Conservation (phyloP, 495 filamentous ascomycete species). For the Daldinia caldariorum region DNA sequence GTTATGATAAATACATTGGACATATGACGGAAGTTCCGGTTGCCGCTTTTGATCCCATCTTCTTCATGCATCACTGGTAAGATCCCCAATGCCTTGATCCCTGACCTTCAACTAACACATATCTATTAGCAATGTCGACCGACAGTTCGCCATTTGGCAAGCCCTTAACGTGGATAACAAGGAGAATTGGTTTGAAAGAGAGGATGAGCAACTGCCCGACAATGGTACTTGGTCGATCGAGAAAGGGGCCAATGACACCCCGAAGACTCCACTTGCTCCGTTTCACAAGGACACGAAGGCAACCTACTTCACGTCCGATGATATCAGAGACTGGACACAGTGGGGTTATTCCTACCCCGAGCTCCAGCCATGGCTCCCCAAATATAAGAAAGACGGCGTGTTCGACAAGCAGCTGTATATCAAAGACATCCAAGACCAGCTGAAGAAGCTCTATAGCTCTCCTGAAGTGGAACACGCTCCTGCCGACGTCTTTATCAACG, state of each 20-base stretch:
- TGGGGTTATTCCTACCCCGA: conserved; percentile 13
- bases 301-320: conserved; percentile 5
- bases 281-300: conserved; percentile 4
- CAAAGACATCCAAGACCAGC: conserved; percentile 6
- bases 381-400: conserved; percentile 1
- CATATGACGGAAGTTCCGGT: conserved; percentile 11
- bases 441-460: not conserved
- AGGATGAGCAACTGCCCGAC: conserved; percentile 4
- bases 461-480: not conserved
- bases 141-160: conserved; percentile 10
- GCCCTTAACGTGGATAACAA: conserved; percentile 4
- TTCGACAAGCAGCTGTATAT: conserved; percentile 5
- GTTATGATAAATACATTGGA: not conserved
- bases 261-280: conserved; percentile 1
- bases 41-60: conserved; percentile 8
- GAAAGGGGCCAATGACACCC: not conserved
- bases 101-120: not conserved
- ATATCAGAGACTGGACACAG: conserved; percentile 8
- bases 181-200: not conserved
- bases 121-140: conserved; percentile 5
- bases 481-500: conserved; percentile 4
- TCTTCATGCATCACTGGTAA: conserved; percentile 6
- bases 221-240: conserved; percentile 9
- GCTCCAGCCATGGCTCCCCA: conserved; percentile 9
- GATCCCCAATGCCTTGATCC: not conserved